A percentile compares a stretch with the other conserved stretches of the same genome.
These are phyloP conservation scores for Aspergillus sp. DNA, from an alignment of 2,329 filamentous ascomycete genomes.

Conservation along the genomic window DNA sequence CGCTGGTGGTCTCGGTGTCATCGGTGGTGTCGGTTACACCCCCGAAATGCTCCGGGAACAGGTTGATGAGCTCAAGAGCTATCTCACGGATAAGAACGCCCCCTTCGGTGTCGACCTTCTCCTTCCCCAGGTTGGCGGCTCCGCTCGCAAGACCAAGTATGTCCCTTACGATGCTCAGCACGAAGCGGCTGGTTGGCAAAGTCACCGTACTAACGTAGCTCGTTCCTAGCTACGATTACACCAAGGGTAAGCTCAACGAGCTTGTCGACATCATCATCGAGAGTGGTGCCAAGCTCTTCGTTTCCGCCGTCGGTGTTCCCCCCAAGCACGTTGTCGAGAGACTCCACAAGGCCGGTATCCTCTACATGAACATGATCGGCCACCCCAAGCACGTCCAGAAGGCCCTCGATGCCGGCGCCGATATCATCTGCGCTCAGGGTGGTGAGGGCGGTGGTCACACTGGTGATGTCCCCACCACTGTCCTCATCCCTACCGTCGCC, in stretches of 20 bases:
- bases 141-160: conserved; percentile 90
- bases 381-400: conserved; percentile 99
- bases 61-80: conserved; percentile 81
- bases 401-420: conserved; percentile 84
- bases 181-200: neutral
- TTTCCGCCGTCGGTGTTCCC: conserved; percentile 92
- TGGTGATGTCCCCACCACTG: conserved; percentile 83
- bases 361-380: conserved; percentile 99
- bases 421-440: conserved; percentile 98
- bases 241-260: conserved; percentile 94
- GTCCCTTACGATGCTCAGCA: conserved; percentile 10
- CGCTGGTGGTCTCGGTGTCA: conserved; percentile 92
- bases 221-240: conserved; percentile 86
- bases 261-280: conserved; percentile 91
- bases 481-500: conserved; percentile 91
- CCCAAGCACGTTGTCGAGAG: conserved; percentile 84
- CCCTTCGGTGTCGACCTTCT: conserved; percentile 52
- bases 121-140: conserved; percentile 90
- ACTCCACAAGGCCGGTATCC: conserved; percentile 80
- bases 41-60: conserved; percentile 96
- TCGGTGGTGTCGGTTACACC: conserved; percentile 87
- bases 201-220: conserved; percentile 8
- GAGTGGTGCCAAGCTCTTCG: conserved; percentile 86
- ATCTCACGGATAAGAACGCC: conserved; percentile 18
- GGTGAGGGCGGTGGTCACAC: conserved; percentile 97